Evolutionary conservation across 1,284 basidiomycete genomes (phyloP).

Genomic region (Ceratobasidium sp.): DNA sequence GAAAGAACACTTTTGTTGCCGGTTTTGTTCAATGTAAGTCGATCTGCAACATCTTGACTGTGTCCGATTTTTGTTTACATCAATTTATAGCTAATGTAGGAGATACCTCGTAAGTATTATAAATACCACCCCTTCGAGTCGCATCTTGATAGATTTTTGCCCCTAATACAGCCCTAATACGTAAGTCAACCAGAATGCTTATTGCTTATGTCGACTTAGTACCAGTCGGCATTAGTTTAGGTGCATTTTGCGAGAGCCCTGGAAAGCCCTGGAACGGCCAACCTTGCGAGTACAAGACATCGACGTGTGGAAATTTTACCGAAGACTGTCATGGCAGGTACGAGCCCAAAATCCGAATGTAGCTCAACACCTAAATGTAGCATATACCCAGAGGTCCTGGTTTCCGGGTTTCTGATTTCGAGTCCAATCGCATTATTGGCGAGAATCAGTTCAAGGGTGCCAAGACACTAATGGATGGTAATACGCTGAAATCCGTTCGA

Average conservation of each 20-base stretch:
- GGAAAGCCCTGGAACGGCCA: conserved; percentile 76
- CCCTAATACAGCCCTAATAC: conserved; percentile 85
- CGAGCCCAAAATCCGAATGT: conserved; percentile 51
- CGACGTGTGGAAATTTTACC: conserved; percentile 79
- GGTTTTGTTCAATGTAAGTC: conserved; percentile 77
- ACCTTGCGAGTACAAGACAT: conserved; percentile 74
- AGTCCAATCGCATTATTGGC: conserved; percentile 78
- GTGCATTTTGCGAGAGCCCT: conserved; percentile 82
- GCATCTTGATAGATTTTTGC: no score
- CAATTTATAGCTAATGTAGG: conserved; percentile 79
- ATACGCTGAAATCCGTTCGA: conserved; percentile 59
- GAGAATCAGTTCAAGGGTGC: conserved; percentile 76
- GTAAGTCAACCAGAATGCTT: conserved; percentile 60
- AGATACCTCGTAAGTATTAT: no score
- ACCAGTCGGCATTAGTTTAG: conserved; percentile 64
- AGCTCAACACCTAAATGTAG: no score
- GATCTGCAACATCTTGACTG: not conserved
- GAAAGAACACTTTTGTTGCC: conserved; percentile 77
- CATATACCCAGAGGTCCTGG: conserved; percentile 82
- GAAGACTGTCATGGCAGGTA: conserved; percentile 81
- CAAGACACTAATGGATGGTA: conserved; percentile 69
- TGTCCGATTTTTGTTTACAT: no score
- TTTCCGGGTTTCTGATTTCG: conserved; percentile 78
- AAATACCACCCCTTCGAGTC: no score
- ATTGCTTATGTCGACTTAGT: conserved; percentile 23